Conservation (phyloP, 345 rosid genomes). For the Eutrema japonicum region DNA sequence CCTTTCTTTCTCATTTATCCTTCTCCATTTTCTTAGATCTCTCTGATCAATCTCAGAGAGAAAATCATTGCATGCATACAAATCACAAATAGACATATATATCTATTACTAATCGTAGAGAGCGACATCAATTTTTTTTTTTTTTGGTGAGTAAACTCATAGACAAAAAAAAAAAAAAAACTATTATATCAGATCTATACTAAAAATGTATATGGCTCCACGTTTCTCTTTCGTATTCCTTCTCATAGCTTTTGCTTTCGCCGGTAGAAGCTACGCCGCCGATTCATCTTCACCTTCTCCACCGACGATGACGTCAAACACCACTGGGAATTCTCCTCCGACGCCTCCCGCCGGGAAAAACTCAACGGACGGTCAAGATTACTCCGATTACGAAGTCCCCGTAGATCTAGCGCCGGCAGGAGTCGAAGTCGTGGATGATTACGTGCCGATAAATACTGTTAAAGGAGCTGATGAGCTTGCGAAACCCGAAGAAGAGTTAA, state of each 20-base stretch:
- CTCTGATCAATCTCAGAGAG: constrained; percentile 11
- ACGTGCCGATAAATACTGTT: neutral
- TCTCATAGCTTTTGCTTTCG: constrained; percentile 23
- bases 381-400: constrained; percentile 42
- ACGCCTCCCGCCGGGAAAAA: neutral
- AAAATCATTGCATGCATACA: neutral
- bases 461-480: constrained; percentile 21
- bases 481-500: constrained; percentile 15
- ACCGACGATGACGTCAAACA: constrained; percentile 17
- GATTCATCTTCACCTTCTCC: constrained; percentile 34
- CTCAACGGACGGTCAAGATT: constrained; percentile 26
- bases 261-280: constrained; percentile 19
- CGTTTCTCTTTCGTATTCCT: constrained; percentile 10
- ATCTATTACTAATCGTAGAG: neutral
- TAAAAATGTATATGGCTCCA: constrained; percentile 17
- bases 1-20: constrained; percentile 4
- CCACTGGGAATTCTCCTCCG: constrained; percentile 10
- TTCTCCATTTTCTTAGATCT: neutral
- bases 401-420: constrained; percentile 32
- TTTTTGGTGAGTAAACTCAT: neutral
- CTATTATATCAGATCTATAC: neutral
- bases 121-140: neutral
- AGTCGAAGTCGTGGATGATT: constrained; percentile 33
- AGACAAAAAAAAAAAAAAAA: neutral
- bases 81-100: neutral